Base-by-base conservation (phyloP, 345 rosid genomes). In the Pelargonium nanum region DNA sequence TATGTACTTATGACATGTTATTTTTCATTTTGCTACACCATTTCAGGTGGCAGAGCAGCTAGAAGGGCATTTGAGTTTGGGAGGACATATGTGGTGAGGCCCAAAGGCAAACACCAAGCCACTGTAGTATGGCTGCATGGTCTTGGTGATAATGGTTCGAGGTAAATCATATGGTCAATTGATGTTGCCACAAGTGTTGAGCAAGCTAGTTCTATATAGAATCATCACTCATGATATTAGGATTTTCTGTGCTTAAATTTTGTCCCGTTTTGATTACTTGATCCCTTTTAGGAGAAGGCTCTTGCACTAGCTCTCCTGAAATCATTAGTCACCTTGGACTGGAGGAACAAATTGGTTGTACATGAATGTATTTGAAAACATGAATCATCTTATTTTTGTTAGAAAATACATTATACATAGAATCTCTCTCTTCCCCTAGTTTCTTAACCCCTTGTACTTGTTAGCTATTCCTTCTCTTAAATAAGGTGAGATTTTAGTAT, bases 71-170 rank as follows among this genome's bases (percentile, higher is more conserved):
- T 80, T 56, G 83, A 86, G 60, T 93, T 89, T 75, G 99, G 99
- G 61, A 85, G 86, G 74, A 93, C 96, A 50, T 86, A 85, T 71
- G 97, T 89, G 71, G 96, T 93, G 68, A 80, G 81, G 78, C 96
- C 99, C 65, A 93, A 83, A 78, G 97, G 99, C 64, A 93, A 86
- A 74, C 99, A 93, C 69, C 94, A 85, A 72, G 99, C 96, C 19
- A 93, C 97, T 22, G 82, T 92, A 55, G 96, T 92, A 55, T 92
- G 98, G 98, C 84, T 89, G 28, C 98, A 92, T 75, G 98, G 97
- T 21, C 94, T 89, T 74, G 98, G 97, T 16, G 97, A 89, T 77
- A 85, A 85, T 68, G 98, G 98, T 63, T 83, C 89, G 0, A 87
- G 97, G 98, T 92, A 78, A 6, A 55, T 55, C 16, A 22, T 22